These are phyloP conservation scores for Melaleuca quinquenervia DNA, from an alignment of 345 rosid genomes.

Conservation along the genomic window DNA sequence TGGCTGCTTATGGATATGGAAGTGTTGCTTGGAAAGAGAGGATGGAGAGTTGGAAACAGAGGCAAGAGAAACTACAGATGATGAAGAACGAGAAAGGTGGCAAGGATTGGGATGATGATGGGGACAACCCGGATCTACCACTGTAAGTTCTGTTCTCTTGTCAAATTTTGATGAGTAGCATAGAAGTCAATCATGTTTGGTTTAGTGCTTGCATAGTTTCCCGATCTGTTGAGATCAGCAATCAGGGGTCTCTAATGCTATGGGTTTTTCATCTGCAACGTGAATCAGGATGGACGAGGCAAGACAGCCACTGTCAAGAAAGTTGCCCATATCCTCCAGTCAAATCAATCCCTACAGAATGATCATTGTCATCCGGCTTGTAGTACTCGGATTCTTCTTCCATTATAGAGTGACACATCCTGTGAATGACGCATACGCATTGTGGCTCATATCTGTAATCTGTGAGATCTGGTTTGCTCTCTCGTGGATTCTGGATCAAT, in stretches of 20 bases:
- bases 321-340: constrained; percentile 30
- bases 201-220: background rate
- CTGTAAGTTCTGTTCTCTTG: constrained; percentile 18
- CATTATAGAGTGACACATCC: constrained; percentile 44
- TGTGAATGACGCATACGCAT: constrained; percentile 32
- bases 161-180: background rate
- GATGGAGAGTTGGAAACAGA: constrained; percentile 32
- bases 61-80: constrained; percentile 18
- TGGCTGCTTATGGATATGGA: constrained; percentile 47
- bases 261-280: background rate
- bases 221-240: background rate
- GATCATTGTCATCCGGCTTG: constrained; percentile 39
- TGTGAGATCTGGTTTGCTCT: constrained; percentile 51
- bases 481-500: constrained; percentile 57
- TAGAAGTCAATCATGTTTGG: background rate
- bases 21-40: constrained; percentile 54
- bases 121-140: constrained; percentile 29
- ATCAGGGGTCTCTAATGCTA: background rate
- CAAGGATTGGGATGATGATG: constrained; percentile 21
- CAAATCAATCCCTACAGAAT: constrained; percentile 50
- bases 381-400: constrained; percentile 39
- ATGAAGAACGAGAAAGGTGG: constrained; percentile 13
- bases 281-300: constrained; percentile 41
- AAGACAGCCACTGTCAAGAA: constrained; percentile 47
- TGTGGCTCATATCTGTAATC: constrained; percentile 53